phyloP scores from a whole-genome alignment of 139 green algal species.

The Coelastrella sp. region DNA sequence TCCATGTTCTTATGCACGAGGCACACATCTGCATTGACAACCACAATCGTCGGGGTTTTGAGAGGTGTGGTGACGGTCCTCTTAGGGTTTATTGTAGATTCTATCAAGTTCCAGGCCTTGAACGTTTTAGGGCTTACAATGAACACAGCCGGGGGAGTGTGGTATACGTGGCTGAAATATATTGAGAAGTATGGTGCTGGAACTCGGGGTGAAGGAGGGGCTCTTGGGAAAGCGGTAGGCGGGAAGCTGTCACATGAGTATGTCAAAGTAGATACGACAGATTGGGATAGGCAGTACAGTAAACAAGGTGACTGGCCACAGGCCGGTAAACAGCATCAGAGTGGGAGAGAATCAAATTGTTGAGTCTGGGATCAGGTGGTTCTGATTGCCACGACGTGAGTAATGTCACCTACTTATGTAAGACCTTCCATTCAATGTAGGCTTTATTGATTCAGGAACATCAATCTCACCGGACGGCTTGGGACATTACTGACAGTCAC shows the following conservation, averaged over 20 bases:
- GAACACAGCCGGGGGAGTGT: constrained; percentile 63
- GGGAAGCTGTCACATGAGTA: neutral
- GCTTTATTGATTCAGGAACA: too few species aligned
- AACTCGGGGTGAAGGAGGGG: neutral
- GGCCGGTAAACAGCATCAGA: too few species aligned
- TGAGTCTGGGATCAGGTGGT: too few species aligned
- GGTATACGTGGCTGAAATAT: constrained; percentile 49
- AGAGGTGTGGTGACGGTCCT: constrained; percentile 67
- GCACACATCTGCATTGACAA: constrained; percentile 83
- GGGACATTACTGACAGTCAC: too few species aligned
- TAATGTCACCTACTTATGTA: too few species aligned
- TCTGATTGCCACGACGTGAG: too few species aligned
- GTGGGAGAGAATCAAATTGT: too few species aligned
- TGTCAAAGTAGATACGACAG: neutral
- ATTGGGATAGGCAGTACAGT: neutral
- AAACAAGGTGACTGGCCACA: too few species aligned
- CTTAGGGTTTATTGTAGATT: constrained; percentile 54
- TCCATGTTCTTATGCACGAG: constrained; percentile 82
- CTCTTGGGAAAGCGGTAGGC: neutral
- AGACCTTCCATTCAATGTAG: too few species aligned
- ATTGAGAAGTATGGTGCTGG: constrained; percentile 17
- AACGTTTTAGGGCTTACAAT: constrained; percentile 72
- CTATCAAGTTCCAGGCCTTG: constrained; percentile 56
- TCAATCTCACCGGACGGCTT: too few species aligned
- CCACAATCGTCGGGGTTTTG: constrained; percentile 85